Evolutionary conservation across 768 basidiomycete genomes (phyloP).

Genomic region (Podaxis sp.): DNA sequence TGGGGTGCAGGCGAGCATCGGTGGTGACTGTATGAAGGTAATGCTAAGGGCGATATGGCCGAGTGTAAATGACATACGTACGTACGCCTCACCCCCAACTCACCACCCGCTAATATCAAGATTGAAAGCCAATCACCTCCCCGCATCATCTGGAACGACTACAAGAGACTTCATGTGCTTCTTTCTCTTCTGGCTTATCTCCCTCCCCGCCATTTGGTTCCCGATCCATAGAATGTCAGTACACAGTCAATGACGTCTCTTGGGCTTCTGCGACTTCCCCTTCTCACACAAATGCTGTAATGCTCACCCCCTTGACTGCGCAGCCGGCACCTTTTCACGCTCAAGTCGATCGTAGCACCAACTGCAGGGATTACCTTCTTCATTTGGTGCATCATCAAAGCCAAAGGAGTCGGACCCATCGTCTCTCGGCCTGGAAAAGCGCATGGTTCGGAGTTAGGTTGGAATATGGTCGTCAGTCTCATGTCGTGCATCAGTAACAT

Average conservation of each 20-base stretch:
- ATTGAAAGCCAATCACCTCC: conserved; percentile 60
- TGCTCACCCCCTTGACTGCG: conserved; percentile 9
- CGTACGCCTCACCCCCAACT: conserved; percentile 22
- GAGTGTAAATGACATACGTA: conserved; percentile 62
- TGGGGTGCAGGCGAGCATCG: conserved; percentile 79
- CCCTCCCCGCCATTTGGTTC: conserved; percentile 78
- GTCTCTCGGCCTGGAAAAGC: conserved; percentile 61
- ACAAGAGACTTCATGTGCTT: conserved; percentile 79
- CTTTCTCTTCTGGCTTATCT: conserved; percentile 85
- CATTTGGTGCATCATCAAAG: conserved; percentile 76
- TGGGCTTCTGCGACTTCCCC: conserved; percentile 1
- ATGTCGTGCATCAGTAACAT: conserved; percentile 82
- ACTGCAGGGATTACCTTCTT: conserved; percentile 70
- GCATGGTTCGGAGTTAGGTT: conserved; percentile 66
- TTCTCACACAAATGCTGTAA: conserved; percentile 2
- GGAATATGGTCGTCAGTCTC: conserved; percentile 71
- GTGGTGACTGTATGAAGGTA: conserved; percentile 73
- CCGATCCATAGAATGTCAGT: conserved; percentile 78
- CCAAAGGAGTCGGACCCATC: conserved; percentile 75
- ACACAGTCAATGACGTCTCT: conserved; percentile 13
- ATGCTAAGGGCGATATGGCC: conserved; percentile 81
- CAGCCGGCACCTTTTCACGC: conserved; percentile 75
- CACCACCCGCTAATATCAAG: conserved; percentile 9
- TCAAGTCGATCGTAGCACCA: conserved; percentile 74
- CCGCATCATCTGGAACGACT: conserved; percentile 70